A percentile compares a stretch with the other conserved stretches of the same genome.
phyloP scores from a whole-genome alignment of 352 stramenopile genomes.

The Globisporangium nagaii region DNA sequence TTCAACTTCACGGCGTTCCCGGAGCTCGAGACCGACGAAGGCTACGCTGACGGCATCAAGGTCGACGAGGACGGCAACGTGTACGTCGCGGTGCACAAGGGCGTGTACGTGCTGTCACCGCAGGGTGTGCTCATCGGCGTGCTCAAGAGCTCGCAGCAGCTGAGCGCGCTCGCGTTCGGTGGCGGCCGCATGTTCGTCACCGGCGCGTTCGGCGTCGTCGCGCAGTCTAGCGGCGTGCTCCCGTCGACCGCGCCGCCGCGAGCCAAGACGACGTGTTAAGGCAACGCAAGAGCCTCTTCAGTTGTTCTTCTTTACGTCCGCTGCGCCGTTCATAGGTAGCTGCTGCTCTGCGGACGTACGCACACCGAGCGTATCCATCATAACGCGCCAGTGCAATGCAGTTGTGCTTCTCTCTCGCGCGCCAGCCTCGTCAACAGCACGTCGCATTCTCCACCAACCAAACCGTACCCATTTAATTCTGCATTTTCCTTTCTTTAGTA shows the following conservation, averaged over 20 bases:
- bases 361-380: too few species aligned
- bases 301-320: too few species aligned
- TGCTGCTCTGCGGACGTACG: background rate
- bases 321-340: too few species aligned
- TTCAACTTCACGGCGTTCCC: conserved; percentile 76
- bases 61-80: conserved; percentile 68
- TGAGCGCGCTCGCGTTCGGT: conserved; percentile 59
- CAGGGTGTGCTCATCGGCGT: conserved; percentile 47
- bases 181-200: conserved; percentile 75
- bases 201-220: conserved; percentile 59
- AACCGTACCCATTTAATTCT: too few species aligned
- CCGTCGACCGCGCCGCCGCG: conserved; percentile 20
- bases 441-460: too few species aligned
- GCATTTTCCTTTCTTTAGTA: too few species aligned
- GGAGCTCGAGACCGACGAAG: conserved; percentile 48
- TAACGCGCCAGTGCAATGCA: too few species aligned
- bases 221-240: conserved; percentile 42
- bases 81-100: conserved; percentile 72
- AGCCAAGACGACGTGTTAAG: conserved; percentile 35
- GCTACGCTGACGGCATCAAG: conserved; percentile 71
- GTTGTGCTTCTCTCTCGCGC: too few species aligned
- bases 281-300: background rate
- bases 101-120: conserved; percentile 63
- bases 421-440: background rate
- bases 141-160: conserved; percentile 44